Evolutionary conservation across 768 basidiomycete genomes (phyloP), one percentile per base, ranked within the genome.

Genomic region (Clathrus columnatus): DNA sequence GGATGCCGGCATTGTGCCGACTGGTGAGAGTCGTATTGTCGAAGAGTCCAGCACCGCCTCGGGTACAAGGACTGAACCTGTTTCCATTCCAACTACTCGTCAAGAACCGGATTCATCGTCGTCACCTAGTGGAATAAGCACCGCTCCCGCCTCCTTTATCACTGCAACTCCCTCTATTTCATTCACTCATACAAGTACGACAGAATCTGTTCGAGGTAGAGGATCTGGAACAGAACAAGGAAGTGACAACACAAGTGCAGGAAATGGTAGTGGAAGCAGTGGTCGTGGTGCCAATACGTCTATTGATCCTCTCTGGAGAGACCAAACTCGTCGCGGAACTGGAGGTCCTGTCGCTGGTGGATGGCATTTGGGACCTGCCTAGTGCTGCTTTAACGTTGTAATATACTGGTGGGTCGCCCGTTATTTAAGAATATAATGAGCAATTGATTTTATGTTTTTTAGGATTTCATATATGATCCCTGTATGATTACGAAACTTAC

Each of bases 111-210:
- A 18, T 7, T 8, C 24, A 45, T 26, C 23, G 49, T 18, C 46
- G 49, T 48, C 64, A 63, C 53, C 60, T 65, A 75, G 77, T 0
- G 83, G 83, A 64, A 75, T 87, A 63, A 86, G 85, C 65, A 84
- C 83, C 0, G 85, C 85, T 11, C 75, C 79, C 2, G 75, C 75
- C 57, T 87, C 85, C 54, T 84, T 86, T 60, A 75, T 87, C 20
- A 85, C 85, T 4, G 77, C 79, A 17, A 75, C 86, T 42, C 75
- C 77, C 47, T 84, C 83, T 6, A 65, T 83, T 10, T 74, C 75
- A 16, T 78, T 79, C 21, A 76, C 63, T 28, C 36, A 36, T 36
- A 36, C 36, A 14, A 36, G 36, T 36, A 36, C 36, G 36, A 36
- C 36, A 4, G 36, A 36, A n/a, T 36, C 36, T 11, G 4, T 36